Base-by-base conservation (phyloP, 2,329 filamentous ascomycete genomes). In the Thelonectria blattea region DNA sequence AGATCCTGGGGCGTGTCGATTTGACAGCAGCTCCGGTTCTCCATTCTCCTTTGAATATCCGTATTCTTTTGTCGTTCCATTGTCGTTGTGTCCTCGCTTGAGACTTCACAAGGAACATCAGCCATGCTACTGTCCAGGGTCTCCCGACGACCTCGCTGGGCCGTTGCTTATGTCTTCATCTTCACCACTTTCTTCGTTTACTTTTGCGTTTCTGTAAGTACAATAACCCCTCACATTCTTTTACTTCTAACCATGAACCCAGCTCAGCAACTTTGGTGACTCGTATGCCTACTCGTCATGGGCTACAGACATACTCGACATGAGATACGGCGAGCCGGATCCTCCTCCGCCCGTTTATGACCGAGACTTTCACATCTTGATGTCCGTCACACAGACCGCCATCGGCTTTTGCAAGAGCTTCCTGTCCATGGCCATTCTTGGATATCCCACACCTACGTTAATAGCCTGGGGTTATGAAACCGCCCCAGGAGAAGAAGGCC, bases 381-480 rank as follows among this genome's bases (percentile, higher is more conserved):
- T 74, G 1, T 68, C 71, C 1, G 68, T 69, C 7, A 68, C 72
- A n/a, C 52, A 64, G 7, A 60, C 63, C 42, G 62, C 65, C 37
- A 55, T 69, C 39, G 65, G 67, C 46, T 57, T 75, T 6, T 75
- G 73, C 68, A 75, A 75, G 65, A 73, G 70, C 10, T 59, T 75
- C 17, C 68, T 75, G 22, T 71, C 72, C 1, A 61, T 70, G 30
- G 52, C 65, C 5, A 64, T 71, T 3, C 60, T 72, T 20, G 71
- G 67, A 12, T 75, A 75, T 56, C 72, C 73, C 2, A 65, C 52
- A 5, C 71, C 72, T 5, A 60, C 65, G 3, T 67, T 75, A 43
- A 57, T 74, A 6, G 69, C 67, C 34, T 74, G 71, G 71, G 65
- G 66, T 14, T 64, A 60, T 20, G 43, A 67, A 10, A 64, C 70